phyloP scores from a whole-genome alignment of 1,284 basidiomycete genomes.

The Ustilago nuda region DNA sequence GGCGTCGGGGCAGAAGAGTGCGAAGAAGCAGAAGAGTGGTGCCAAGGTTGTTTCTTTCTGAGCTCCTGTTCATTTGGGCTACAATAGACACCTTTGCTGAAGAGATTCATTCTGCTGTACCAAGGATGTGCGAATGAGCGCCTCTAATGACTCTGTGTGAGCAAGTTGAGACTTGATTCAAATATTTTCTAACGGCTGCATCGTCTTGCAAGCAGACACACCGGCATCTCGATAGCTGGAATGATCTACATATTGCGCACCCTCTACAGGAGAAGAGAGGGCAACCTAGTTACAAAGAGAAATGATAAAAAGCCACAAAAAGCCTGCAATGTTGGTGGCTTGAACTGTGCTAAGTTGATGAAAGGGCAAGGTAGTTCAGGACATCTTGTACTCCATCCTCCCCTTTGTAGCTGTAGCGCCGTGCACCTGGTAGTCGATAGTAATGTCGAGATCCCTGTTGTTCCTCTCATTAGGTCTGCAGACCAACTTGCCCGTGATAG shows the following conservation, averaged over 20 bases:
- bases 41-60: slow-evolving; percentile 46
- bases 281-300: slow-evolving; percentile 12
- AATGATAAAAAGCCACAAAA: neutral
- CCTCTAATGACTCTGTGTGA: too few relatives aligned
- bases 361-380: slow-evolving; percentile 7
- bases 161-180: too few relatives aligned
- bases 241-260: slow-evolving; percentile 6
- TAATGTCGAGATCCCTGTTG: slow-evolving; percentile 67
- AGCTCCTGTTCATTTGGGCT: neutral
- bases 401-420: slow-evolving; percentile 46
- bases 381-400: slow-evolving; percentile 68
- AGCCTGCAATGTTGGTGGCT: neutral
- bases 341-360: neutral
- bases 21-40: slow-evolving; percentile 16
- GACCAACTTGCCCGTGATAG: slow-evolving; percentile 58
- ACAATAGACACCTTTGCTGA: too few relatives aligned
- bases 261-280: neutral
- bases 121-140: too few relatives aligned
- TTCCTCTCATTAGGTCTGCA: slow-evolving; percentile 66
- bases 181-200: too few relatives aligned
- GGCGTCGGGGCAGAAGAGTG: slow-evolving; percentile 14
- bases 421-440: slow-evolving; percentile 60
- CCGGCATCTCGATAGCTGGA: neutral
- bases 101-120: too few relatives aligned
- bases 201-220: neutral